Base-by-base conservation (phyloP, 768 basidiomycete species). In the Epithele typhae region DNA sequence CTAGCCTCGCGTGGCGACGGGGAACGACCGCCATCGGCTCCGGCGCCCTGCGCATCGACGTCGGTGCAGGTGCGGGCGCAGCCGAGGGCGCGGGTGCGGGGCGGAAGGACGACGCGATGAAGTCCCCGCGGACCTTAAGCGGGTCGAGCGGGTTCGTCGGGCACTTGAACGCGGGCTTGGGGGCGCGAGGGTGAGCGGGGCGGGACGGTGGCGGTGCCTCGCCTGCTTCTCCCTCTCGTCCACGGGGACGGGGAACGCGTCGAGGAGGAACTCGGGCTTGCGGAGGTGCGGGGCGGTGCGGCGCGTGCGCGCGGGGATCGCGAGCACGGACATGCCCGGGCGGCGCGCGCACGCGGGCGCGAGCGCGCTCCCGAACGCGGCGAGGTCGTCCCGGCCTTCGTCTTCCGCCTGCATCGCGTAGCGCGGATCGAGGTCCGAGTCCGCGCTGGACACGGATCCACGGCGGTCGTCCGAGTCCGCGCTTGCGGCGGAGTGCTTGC, bases 401-500 rank as follows among this genome's bases (percentile, higher is more conserved):
- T 68, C 65, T 5, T 67, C 55, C 6, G 68, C 61, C 34, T 72
- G 68, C 51, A 82, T 67, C 25, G 78, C 60, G 52, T 74, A 73
- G 14, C 64, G 66, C 4, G 75, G 72, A 43, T 79, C 75, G 35
- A 81, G 63, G 40, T 78, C 77, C 2, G 79, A 82, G 57, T 76
- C 72, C 34, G 72, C 68, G 8, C 76, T 74, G 0, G 79, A 79
- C 3, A 73, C 54, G 44, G 73, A 75, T 5, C 64, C 73, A 9
- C 74, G 70, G 38, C 73, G 68, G 40, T 67, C 62, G 5, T 68
- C 69, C 23, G 37, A 43, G 15, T 24, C 22, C 41, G 37, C 52
- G 15, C 38, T n/a, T 7, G 32, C 21, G 18, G 41, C 33, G 0
- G 51, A 48, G 3, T 25, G 11, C 53, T 37, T 61, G 62, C n/a